These are phyloP conservation scores for Biscogniauxia marginata DNA, from an alignment of 2,329 filamentous ascomycete genomes.

Conservation along the genomic window DNA sequence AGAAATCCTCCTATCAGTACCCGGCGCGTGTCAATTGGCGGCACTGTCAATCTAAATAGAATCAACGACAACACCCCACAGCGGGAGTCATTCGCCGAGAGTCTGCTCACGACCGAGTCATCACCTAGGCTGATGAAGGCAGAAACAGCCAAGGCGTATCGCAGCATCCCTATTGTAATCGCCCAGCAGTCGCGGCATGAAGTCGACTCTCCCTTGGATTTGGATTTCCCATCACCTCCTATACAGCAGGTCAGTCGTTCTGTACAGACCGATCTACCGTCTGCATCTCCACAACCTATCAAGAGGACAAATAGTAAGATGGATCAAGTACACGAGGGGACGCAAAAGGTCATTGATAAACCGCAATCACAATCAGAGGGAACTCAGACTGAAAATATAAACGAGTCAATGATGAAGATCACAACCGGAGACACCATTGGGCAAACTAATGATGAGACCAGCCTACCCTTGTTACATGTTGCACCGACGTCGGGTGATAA, in stretches of 20 bases:
- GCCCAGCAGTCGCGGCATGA: constrained; percentile 14
- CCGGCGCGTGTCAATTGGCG: constrained; percentile 1
- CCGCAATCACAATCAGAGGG: constrained; percentile 5
- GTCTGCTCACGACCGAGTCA: constrained; percentile 33
- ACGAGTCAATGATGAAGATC: neutral
- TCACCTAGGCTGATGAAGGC: constrained; percentile 35
- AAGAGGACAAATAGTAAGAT: constrained; percentile 14
- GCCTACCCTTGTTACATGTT: neutral
- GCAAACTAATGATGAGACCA: neutral
- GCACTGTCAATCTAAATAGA: neutral
- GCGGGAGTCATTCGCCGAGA: constrained; percentile 32
- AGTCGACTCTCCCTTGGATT: constrained; percentile 19
- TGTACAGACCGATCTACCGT: constrained; percentile 9
- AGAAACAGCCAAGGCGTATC: constrained; percentile 31
- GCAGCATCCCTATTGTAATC: constrained; percentile 29
- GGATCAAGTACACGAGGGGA: constrained; percentile 23
- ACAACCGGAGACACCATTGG: neutral
- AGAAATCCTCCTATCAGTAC: neutral
- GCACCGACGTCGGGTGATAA: constrained; percentile 4
- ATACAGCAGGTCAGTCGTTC: constrained; percentile 3
- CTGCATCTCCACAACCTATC: constrained; percentile 1
- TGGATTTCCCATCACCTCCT: constrained; percentile 19
- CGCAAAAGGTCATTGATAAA: constrained; percentile 22
- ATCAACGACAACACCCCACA: neutral
- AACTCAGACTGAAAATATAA: neutral